Percentiles rank a stretch among this genome's conserved stretches.
phyloP scores from a whole-genome alignment of 139 green algal genomes.

The Chlamydomonas sphaeroides region DNA sequence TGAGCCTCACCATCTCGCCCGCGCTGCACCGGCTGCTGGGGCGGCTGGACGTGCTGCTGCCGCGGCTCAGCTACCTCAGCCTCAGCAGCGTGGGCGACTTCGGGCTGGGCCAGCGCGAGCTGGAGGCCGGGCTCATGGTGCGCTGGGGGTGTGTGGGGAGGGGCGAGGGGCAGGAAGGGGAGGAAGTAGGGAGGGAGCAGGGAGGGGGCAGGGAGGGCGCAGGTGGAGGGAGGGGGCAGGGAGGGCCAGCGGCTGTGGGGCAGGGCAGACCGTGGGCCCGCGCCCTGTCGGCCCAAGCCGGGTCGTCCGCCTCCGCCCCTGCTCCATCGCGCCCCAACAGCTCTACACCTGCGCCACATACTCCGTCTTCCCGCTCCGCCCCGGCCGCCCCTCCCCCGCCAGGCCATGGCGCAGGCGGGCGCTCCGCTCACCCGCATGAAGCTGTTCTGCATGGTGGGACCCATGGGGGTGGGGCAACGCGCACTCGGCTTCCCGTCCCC shows the following conservation, averaged over 20 bases:
- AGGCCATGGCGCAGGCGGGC: conserved; percentile 25
- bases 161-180: not conserved
- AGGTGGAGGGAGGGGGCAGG: too few species aligned
- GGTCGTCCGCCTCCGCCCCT: too few species aligned
- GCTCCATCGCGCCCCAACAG: too few species aligned
- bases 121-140: conserved; percentile 38
- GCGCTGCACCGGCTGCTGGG: conserved; percentile 15
- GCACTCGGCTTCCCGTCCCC: too few species aligned
- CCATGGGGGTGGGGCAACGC: too few species aligned
- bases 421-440: conserved; percentile 29
- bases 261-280: too few species aligned
- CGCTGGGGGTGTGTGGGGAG: not conserved
- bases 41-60: conserved; percentile 24
- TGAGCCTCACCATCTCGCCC: conserved; percentile 17
- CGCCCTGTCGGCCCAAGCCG: too few species aligned
- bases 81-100: conserved; percentile 29
- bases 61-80: conserved; percentile 5
- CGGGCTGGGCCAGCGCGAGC: conserved; percentile 6
- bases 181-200: not conserved
- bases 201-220: too few species aligned
- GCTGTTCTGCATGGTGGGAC: conserved; percentile 36
- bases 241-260: too few species aligned
- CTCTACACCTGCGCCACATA: too few species aligned
- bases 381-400: not conserved
- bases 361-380: too few species aligned